These are phyloP conservation scores for Trapa bicornis DNA, from an alignment of 345 rosid genomes.

Conservation along the genomic window DNA sequence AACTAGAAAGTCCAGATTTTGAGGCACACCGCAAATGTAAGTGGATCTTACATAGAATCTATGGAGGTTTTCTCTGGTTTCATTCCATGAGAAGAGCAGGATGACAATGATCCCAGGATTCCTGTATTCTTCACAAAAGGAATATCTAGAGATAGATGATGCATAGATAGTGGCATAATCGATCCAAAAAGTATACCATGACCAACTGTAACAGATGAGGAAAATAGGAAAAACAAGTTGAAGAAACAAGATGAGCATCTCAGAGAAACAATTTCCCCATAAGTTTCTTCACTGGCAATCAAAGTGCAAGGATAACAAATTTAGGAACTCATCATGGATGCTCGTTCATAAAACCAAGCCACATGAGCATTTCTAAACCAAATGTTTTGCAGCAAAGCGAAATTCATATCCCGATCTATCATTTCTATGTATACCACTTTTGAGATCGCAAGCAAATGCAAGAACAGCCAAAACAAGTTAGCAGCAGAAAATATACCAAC, in stretches of 20 bases:
- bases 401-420: not conserved
- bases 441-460: not conserved
- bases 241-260: conserved; percentile 3
- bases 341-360: not conserved
- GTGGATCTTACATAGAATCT: not conserved
- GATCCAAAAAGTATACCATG: too few species aligned
- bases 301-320: conserved; percentile 9
- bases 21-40: not conserved
- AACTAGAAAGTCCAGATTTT: not conserved
- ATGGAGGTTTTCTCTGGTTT: not conserved
- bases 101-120: not conserved
- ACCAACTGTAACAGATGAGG: too few species aligned
- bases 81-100: not conserved
- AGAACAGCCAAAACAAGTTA: not conserved
- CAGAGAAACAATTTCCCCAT: conserved; percentile 1
- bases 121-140: not conserved
- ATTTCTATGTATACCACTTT: too few species aligned
- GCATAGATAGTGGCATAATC: too few species aligned
- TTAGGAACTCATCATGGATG: conserved; percentile 1
- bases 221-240: not conserved
- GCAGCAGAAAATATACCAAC: not conserved
- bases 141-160: not conserved
- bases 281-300: conserved; percentile 4
- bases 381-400: not conserved
- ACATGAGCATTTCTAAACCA: not conserved